A percentile compares a stretch with the other conserved stretches of the same genome.
Conservation (phyloP, 2,329 filamentous ascomycete species). For the Trichoderma semiorbis region DNA sequence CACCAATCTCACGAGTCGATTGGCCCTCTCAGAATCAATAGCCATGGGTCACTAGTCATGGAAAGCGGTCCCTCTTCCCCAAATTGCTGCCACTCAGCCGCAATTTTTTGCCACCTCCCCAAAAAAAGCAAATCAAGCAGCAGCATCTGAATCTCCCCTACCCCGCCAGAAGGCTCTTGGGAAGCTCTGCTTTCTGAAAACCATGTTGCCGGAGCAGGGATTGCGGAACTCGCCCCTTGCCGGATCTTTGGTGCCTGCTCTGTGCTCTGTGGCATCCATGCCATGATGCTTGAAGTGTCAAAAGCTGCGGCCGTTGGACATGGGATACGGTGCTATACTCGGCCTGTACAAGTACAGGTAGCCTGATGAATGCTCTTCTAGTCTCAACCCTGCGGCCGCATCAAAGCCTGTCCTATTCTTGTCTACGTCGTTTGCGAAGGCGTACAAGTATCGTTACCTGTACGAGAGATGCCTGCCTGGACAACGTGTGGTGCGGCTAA, state of each 20-base stretch:
- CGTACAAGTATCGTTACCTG: background rate
- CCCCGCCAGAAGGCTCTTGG: background rate
- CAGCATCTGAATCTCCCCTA: background rate
- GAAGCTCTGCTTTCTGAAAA: background rate
- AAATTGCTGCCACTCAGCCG: background rate
- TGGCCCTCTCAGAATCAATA: background rate
- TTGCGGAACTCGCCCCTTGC: background rate
- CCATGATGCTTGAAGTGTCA: background rate
- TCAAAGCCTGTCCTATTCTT: background rate
- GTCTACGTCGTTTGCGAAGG: background rate
- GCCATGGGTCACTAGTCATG: background rate
- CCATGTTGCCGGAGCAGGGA: background rate
- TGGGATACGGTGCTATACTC: background rate
- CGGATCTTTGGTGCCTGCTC: background rate
- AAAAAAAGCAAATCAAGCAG: background rate
- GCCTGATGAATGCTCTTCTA: background rate
- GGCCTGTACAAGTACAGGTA: background rate
- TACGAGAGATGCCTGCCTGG: background rate
- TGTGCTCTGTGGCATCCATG: background rate
- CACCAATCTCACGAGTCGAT: background rate
- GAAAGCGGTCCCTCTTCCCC: background rate
- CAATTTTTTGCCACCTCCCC: background rate
- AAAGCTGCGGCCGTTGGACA: background rate
- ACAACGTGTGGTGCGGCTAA: background rate
- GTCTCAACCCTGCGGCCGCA: background rate